Base-by-base conservation (phyloP, 768 basidiomycete species). In the Tylopilus subfusipes region DNA sequence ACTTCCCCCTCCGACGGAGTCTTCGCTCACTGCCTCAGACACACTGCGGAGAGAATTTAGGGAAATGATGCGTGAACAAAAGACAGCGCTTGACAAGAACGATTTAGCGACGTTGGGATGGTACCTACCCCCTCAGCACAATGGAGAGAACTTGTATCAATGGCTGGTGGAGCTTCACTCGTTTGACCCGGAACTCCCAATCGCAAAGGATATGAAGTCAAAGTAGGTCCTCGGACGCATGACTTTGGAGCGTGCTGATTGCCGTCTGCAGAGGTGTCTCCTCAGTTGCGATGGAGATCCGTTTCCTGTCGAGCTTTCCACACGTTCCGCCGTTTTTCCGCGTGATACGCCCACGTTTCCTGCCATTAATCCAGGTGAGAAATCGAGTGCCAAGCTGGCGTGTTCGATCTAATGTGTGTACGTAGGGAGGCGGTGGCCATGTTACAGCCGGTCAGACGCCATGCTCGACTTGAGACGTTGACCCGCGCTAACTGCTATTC, bases 121-220 rank as follows among this genome's bases (percentile, higher is more conserved):
- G 84, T 87, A 84, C 64, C 75, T 90, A 67, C 80, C 86, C 13
- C 79, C 77, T 18, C 82, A 84, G n/a, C 68, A 81, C 40, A 81
- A 86, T 21, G 80, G 78, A 9, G 82, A 87, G 63, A 87, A 87
- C 58, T 67, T 86, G 19, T 86, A 83, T 68, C 84, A 84, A 62
- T 88, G 85, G 85, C 79, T 88, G 53, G 78, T 88, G 12, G 87
- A 88, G 67, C 68, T 88, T 71, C 85, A 86, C 67, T 85, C 83
- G 19, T 83, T 88, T 59, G 85, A 88, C 53, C 70, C 75, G 14
- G 70, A 69, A 3, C 68, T 88, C 11, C 85, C 86, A 0, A 75
- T 88, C 51, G 80, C 82, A 6, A 75, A 80, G 62, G 86, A 89
- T 61, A 63, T 88, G 76, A 75, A 75, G 57, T 62, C 61, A 10